Percentiles rank a stretch among this genome's conserved stretches.
These are phyloP conservation scores for Ramaria sp. DNA, from an alignment of 768 basidiomycete genomes.

Conservation along the genomic window DNA sequence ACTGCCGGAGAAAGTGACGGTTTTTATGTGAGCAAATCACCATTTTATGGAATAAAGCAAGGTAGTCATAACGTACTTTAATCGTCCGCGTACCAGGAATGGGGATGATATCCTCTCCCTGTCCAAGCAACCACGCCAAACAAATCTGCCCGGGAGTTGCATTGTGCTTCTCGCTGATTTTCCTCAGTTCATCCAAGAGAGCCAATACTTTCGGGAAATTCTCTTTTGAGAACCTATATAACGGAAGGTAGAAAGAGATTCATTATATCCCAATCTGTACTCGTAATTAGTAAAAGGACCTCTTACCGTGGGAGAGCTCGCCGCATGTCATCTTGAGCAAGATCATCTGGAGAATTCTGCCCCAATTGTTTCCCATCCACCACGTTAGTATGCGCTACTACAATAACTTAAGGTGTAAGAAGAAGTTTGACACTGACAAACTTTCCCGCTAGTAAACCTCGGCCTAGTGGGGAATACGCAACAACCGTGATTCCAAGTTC, in stretches of 20 bases:
- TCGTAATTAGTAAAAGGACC: too few relatives aligned
- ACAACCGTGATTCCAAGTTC: constrained; percentile 40
- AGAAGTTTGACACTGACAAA: constrained; percentile 21
- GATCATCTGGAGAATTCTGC: constrained; percentile 29
- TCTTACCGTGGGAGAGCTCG: constrained; percentile 23
- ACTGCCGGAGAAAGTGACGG: constrained; percentile 15
- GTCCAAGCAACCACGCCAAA: constrained; percentile 38
- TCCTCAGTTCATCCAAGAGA: constrained; percentile 25
- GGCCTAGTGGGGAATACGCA: constrained; percentile 42
- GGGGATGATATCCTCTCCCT: constrained; percentile 34
- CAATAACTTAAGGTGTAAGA: too few relatives aligned
- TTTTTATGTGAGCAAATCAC: neutral
- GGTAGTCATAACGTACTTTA: constrained; percentile 6
- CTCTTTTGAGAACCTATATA: constrained; percentile 15
- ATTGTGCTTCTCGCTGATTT: constrained; percentile 25
- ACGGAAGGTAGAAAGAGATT: too few relatives aligned
- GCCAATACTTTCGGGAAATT: constrained; percentile 19
- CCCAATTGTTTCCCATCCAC: too few relatives aligned
- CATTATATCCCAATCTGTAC: too few relatives aligned
- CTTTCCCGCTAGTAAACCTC: constrained; percentile 37
- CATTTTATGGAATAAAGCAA: neutral
- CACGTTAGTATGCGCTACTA: too few relatives aligned
- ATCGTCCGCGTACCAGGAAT: constrained; percentile 36
- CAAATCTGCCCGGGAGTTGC: constrained; percentile 35
- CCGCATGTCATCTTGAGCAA: constrained; percentile 29